phyloP scores from a whole-genome alignment of 1,139 yeast species.

The Suhomyces yuchorum region DNA sequence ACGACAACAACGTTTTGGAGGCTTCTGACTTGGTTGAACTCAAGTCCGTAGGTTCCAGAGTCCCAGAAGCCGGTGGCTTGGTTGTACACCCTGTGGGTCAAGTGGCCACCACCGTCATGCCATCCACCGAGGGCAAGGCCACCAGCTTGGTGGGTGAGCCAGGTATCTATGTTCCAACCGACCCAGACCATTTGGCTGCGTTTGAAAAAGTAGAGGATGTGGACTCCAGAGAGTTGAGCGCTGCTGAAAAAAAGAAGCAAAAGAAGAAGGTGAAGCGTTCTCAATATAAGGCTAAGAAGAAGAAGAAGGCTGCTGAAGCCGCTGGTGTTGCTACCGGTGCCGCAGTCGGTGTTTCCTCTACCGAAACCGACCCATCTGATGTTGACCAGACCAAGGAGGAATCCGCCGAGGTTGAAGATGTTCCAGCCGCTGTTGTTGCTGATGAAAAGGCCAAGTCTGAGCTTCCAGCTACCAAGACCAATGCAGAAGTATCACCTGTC shows the following conservation, averaged over 20 bases:
- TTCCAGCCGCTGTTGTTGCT: slow-evolving; percentile 11
- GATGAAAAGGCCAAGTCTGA: slow-evolving; percentile 10
- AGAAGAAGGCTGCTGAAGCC: slow-evolving; percentile 23
- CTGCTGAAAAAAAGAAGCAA: slow-evolving; percentile 48
- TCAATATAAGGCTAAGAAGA: slow-evolving; percentile 49
- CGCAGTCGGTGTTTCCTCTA: slow-evolving; percentile 17
- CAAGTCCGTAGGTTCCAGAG: slow-evolving; percentile 12
- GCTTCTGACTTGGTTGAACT: slow-evolving; percentile 35
- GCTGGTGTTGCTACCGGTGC: slow-evolving; percentile 10
- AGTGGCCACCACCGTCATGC: slow-evolving; percentile 56
- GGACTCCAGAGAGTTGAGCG: slow-evolving; percentile 41
- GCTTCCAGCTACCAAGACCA: slow-evolving; percentile 10
- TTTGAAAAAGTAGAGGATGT: slow-evolving; percentile 38
- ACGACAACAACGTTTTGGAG: slow-evolving; percentile 60
- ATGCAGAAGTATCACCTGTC: slow-evolving; percentile 16
- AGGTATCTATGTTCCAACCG: slow-evolving; percentile 49
- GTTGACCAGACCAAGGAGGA: slow-evolving; percentile 10
- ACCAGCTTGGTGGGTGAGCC: slow-evolving; percentile 58
- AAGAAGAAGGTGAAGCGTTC: slow-evolving; percentile 52
- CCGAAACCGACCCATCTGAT: slow-evolving; percentile 15
- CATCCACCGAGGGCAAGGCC: slow-evolving; percentile 52
- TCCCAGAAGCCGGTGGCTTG: slow-evolving; percentile 54
- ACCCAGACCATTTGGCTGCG: slow-evolving; percentile 42
- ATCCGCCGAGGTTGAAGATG: slow-evolving; percentile 8
- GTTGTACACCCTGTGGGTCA: slow-evolving; percentile 16